Evolutionary conservation across 2,329 filamentous ascomycete genomes (phyloP), one percentile per base, ranked within the genome.

Genomic region (Leptographium wingfieldii): DNA sequence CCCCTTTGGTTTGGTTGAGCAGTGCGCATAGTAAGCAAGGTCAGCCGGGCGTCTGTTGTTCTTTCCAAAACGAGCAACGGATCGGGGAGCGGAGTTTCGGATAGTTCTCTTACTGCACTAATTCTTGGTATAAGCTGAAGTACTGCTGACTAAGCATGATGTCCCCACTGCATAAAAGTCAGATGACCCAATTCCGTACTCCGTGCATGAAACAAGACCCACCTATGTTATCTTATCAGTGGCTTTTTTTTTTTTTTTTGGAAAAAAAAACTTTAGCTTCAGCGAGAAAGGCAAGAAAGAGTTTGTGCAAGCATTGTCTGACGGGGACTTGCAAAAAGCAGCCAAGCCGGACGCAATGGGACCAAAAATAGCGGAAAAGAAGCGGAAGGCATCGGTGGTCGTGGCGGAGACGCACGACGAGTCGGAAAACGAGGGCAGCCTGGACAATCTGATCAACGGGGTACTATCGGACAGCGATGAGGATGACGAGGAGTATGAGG

Each of bases 371-470:
- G 67, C 70, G 54, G 76, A 73, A 38, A 78, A 81, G 70, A 88
- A 88, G 76, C 82, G 86, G 65, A 88, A 88, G 72, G 80, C 81
- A 62, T 76, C 82, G 25, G 79, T 77, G 29, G 76, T 76, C 38
- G 81, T 83, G 65, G 73, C 76, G 16, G 75, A 80, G 63, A 57
- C 43, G 3, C 33, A 35, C 33, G 33, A 35, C 33, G 71, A 76
- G 3, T 84, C 81, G 27, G 84, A 84, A 38, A 79, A 83, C 65
- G 84, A 87, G 65, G 80, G 86, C 62, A 74, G 61, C 52, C 54
- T 72, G 58, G 76, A 80, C 59, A 76, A 75, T 38, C 71, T 78
- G 54, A 72, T 84, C 19, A 79, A 84, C 60, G 81, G 80, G 35
- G 77, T 83, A 56, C 69, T 84, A 61, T 81, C 79, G 35, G 75